Percentiles rank a stretch among this genome's conserved stretches.
phyloP scores from a whole-genome alignment of 805 yeast genomes.

The Sugiyamaella floridensis region DNA sequence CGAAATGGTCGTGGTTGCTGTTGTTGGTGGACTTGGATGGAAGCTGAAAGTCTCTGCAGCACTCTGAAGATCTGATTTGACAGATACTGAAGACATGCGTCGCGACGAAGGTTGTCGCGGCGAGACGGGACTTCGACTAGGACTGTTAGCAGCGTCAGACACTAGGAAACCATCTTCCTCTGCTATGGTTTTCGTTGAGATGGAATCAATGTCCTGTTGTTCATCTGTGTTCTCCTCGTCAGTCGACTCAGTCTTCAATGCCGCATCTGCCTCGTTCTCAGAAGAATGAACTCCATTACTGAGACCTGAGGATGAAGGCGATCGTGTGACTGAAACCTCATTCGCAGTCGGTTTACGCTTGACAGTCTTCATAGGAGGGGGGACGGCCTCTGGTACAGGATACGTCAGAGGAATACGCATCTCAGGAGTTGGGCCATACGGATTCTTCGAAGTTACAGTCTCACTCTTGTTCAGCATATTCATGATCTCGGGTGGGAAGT shows the following conservation, averaged over 20 bases:
- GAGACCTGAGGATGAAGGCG: neutral
- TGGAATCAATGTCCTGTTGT: too few species aligned
- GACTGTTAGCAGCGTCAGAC: neutral
- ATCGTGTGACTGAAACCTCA: neutral
- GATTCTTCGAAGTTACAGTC: conserved; percentile 10
- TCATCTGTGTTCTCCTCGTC: neutral
- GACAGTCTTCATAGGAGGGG: conserved; percentile 14
- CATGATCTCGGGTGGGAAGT: conserved; percentile 26
- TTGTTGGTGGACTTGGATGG: conserved; percentile 10
- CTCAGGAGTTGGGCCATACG: conserved; percentile 20
- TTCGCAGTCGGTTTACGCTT: conserved; percentile 14
- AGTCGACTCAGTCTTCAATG: neutral
- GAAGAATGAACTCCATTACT: neutral
- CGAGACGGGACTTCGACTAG: neutral
- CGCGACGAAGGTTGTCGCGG: neutral
- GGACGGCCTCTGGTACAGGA: conserved; percentile 6
- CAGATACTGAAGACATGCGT: conserved; percentile 6
- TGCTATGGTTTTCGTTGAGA: too few species aligned
- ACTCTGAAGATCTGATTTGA: neutral
- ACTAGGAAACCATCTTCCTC: neutral
- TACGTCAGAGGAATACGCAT: conserved; percentile 18
- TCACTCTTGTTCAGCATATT: conserved; percentile 6
- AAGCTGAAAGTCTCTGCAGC: conserved; percentile 3
- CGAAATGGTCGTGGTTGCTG: conserved; percentile 5
- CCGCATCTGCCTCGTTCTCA: neutral